phyloP scores from a whole-genome alignment of 805 yeast species.

The Sungouiozyma intestinalis region DNA sequence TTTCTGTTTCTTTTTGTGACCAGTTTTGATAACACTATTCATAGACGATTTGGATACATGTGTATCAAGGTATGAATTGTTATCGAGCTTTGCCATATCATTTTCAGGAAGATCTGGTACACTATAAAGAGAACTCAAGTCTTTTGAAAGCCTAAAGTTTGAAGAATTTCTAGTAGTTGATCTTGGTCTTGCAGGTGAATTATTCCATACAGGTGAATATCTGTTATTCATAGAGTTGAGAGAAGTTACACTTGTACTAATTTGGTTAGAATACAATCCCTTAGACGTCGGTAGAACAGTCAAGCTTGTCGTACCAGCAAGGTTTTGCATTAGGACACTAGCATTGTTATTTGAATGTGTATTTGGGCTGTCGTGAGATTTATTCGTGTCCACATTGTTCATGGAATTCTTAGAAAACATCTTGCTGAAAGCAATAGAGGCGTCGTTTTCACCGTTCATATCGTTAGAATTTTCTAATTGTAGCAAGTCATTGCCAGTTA shows the following conservation, averaged over 20 bases:
- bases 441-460: slow-evolving; percentile 25
- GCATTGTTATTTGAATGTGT: not conserved
- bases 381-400: slow-evolving; percentile 23
- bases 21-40: slow-evolving; percentile 5
- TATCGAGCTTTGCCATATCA: slow-evolving; percentile 2
- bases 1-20: slow-evolving; percentile 24
- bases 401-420: slow-evolving; percentile 26
- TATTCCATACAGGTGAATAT: slow-evolving; percentile 23
- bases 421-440: slow-evolving; percentile 28
- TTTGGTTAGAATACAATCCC: slow-evolving; percentile 6
- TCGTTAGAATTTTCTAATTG: not conserved
- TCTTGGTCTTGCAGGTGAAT: slow-evolving; percentile 25
- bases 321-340: not conserved
- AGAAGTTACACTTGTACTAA: slow-evolving; percentile 17
- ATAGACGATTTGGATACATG: slow-evolving; percentile 5
- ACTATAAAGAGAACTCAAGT: slow-evolving; percentile 15
- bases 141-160: slow-evolving; percentile 20
- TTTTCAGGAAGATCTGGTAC: slow-evolving; percentile 9
- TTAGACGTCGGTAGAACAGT: not conserved
- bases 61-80: slow-evolving; percentile 18
- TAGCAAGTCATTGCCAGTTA: not conserved
- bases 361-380: slow-evolving; percentile 1
- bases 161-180: slow-evolving; percentile 22
- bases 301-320: not conserved
- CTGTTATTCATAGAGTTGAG: slow-evolving; percentile 17